Conservation (phyloP, 164 flowering plant species). For the Chimonanthus salicifolius region DNA sequence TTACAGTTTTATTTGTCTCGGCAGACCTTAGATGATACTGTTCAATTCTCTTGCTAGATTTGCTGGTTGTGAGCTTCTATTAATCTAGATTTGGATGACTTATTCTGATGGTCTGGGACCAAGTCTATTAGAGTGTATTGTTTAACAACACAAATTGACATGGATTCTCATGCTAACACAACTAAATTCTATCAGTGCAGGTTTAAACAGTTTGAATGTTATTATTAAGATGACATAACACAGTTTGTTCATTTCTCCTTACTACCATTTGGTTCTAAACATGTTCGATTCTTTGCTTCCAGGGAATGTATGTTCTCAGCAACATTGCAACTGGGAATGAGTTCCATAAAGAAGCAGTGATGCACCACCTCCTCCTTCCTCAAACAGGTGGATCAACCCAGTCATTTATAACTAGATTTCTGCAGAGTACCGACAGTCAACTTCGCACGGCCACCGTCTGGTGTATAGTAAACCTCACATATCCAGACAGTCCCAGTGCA, state of each 20-base stretch:
- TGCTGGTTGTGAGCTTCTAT: no score
- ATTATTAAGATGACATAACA: no score
- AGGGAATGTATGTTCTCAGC: constrained; percentile 86
- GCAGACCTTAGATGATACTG: no score
- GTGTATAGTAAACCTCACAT: constrained; percentile 74
- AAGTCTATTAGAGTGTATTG: no score
- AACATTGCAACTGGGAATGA: constrained; percentile 82
- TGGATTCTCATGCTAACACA: no score
- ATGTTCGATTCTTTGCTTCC: background rate
- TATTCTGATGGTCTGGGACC: no score
- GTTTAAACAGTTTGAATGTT: no score
- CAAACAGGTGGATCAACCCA: constrained; percentile 22
- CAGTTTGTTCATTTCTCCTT: background rate
- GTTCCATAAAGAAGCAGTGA: constrained; percentile 78
- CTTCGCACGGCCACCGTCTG: constrained; percentile 73
- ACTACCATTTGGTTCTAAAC: background rate
- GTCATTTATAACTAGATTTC: constrained; percentile 42
- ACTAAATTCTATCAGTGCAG: no score
- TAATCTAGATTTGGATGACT: no score
- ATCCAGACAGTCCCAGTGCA: constrained; percentile 57
- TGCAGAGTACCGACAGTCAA: constrained; percentile 56
- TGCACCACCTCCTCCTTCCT: constrained; percentile 51
- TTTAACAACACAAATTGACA: no score
- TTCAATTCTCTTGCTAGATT: no score
- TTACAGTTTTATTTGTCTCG: no score